phyloP scores from a whole-genome alignment of 768 basidiomycete genomes.

The Mycena rosella region DNA sequence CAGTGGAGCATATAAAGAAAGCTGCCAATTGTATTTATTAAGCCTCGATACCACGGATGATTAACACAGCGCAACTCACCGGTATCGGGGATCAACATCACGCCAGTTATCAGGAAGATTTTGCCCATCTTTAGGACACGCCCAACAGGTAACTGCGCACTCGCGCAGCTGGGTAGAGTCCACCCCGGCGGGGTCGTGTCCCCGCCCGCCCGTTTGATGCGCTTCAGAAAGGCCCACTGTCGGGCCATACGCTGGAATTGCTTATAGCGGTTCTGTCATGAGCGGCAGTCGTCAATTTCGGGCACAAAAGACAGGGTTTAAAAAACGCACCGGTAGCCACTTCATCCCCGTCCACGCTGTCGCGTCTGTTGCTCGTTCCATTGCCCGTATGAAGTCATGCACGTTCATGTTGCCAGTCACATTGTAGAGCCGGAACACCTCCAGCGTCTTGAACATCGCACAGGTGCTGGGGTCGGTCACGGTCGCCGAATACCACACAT shows the following conservation, averaged over 20 bases:
- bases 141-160: conserved; percentile 38
- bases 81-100: not conserved
- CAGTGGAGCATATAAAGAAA: conserved; percentile 38
- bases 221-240: conserved; percentile 10
- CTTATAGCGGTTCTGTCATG: conserved; percentile 25
- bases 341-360: not conserved
- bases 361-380: conserved; percentile 14
- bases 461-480: conserved; percentile 26
- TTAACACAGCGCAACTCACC: not conserved
- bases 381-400: conserved; percentile 3
- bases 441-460: conserved; percentile 21
- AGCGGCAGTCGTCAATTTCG: not conserved
- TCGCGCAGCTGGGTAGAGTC: conserved; percentile 13
- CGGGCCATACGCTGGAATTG: conserved; percentile 24
- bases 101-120: conserved; percentile 12
- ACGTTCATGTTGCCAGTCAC: conserved; percentile 31
- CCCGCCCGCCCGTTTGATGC: conserved; percentile 18
- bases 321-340: conserved; percentile 12
- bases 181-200: conserved; percentile 18
- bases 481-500: conserved; percentile 31
- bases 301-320: not conserved
- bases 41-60: not conserved
- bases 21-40: conserved; percentile 25
- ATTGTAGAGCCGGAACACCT: conserved; percentile 27
- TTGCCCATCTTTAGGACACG: conserved; percentile 36